Percentiles rank a stretch among this genome's conserved stretches.
Conservation (phyloP, 192 early-diverging fungal species). For the Chytriomyces sp. region DNA sequence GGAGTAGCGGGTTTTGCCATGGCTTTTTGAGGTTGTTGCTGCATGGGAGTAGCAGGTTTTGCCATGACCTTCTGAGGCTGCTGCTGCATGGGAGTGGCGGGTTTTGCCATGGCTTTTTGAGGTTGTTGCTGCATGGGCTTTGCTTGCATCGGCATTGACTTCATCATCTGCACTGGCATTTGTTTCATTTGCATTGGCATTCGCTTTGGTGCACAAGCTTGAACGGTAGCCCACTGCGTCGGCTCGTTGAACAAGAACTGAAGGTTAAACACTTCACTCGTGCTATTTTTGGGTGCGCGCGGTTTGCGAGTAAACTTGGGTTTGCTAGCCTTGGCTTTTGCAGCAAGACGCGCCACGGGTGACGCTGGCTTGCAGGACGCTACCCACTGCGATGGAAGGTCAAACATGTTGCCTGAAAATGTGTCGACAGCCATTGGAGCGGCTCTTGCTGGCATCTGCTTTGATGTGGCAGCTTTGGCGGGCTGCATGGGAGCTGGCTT, state of each 20-base stretch:
- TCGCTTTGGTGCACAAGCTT: slow-evolving; percentile 4
- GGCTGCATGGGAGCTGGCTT: slow-evolving; percentile 1
- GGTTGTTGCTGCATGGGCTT: neutral
- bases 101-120: neutral
- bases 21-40: too few species aligned
- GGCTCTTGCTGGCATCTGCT: slow-evolving; percentile 1
- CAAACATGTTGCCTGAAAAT: slow-evolving; percentile 26
- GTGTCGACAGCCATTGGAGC: neutral
- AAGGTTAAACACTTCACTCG: slow-evolving; percentile 29
- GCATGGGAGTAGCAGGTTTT: too few species aligned
- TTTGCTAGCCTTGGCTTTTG: neutral
- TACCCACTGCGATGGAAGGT: slow-evolving; percentile 25
- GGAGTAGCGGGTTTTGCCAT: neutral
- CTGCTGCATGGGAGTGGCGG: neutral
- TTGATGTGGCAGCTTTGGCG: slow-evolving; percentile 7
- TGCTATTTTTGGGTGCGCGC: neutral
- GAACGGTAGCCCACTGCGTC: slow-evolving; percentile 3
- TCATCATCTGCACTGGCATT: neutral
- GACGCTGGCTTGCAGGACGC: slow-evolving; percentile 17
- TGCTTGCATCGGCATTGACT: slow-evolving; percentile 4
- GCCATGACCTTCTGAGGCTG: neutral
- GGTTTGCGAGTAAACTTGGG: neutral
- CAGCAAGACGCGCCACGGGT: neutral
- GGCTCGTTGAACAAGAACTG: slow-evolving; percentile 18
- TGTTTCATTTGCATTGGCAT: neutral